Evolutionary conservation across 345 rosid genomes (phyloP), one percentile per base, ranked within the genome.

Genomic region (Murraya koenigii): DNA sequence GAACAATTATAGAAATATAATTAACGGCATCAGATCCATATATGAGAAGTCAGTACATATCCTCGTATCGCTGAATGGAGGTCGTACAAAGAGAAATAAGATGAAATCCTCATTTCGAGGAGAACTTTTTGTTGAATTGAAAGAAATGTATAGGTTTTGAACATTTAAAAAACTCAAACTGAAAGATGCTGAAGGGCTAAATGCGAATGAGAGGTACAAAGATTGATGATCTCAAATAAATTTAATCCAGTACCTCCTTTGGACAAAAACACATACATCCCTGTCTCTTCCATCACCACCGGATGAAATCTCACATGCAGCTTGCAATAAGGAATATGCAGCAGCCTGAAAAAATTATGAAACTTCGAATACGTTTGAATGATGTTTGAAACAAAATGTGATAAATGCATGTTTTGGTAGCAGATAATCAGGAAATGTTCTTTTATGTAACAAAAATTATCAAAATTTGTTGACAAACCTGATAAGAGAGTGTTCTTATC

Each of bases 401-500:
- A 49, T 23, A 25, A 41, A 52, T 60, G 13, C 74, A 80, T 55
- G 63, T 60, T 32, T 44, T 39, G 26, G 56, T 2, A 2, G 52
- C 25, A 65, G 35, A 76, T 7, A 72, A 33, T 76, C 8, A 64
- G 6, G 20, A 70, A 76, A 66, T 23, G 8, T 10, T 58, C 69
- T 74, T 15, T 56, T 33, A 28, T n/a, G 4, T 5, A 3, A 72
- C 71, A 68, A 80, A 23, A 39, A n/a, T 63, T 66, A 69, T 59
- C 38, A 75, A 71, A 36, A n/a, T 10, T 58, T 69, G 66, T 71
- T 25, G 17, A 82, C 75, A 69, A 30, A 96, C 99, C 97, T 96
- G 98, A 85, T 96, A 96, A 75, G 98, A 91, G 65, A 96, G 89
- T 9, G 92, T 88, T 81, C 91, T 96, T 82, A 91, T 83, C 98